A percentile compares a stretch with the other conserved stretches of the same genome.
These are phyloP conservation scores for Zea luxurians DNA, from an alignment of 176 grass and related monocot species.

Conservation along the genomic window DNA sequence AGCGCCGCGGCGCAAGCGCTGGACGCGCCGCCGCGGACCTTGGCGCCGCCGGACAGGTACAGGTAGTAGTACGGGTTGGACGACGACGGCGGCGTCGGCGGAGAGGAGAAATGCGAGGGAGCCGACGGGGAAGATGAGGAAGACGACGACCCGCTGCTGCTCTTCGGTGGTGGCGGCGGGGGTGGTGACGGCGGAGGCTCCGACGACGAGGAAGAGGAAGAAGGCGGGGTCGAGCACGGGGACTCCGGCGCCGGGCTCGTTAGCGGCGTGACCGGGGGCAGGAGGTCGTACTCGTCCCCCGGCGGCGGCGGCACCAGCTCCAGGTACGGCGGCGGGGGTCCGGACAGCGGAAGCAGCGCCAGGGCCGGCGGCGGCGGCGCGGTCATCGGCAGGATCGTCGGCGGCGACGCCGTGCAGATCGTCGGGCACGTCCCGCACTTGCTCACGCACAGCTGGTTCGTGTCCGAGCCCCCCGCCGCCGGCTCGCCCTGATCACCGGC, in stretches of 20 bases:
- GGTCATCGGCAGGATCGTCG: conserved; percentile 35
- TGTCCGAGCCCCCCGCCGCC: conserved; percentile 39
- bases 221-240: background rate
- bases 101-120: conserved; percentile 40
- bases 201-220: background rate
- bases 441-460: conserved; percentile 56
- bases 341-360: conserved; percentile 3
- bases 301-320: conserved; percentile 35
- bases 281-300: background rate
- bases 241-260: conserved; percentile 24
- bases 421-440: conserved; percentile 72
- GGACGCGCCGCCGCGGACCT: conserved; percentile 13
- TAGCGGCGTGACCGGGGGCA: conserved; percentile 1
- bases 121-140: conserved; percentile 7
- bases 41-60: conserved; percentile 54
- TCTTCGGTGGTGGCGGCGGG: conserved; percentile 26
- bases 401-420: conserved; percentile 49
- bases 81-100: conserved; percentile 48
- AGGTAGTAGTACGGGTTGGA: conserved; percentile 77
- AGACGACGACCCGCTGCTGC: background rate
- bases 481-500: conserved; percentile 3
- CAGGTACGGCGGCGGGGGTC: conserved; percentile 57
- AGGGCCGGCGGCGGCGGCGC: conserved; percentile 33
- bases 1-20: conserved; percentile 19
- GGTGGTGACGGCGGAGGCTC: conserved; percentile 5